Base-by-base conservation (phyloP, 805 yeast genomes). In the Metschnikowia colocasiae region DNA sequence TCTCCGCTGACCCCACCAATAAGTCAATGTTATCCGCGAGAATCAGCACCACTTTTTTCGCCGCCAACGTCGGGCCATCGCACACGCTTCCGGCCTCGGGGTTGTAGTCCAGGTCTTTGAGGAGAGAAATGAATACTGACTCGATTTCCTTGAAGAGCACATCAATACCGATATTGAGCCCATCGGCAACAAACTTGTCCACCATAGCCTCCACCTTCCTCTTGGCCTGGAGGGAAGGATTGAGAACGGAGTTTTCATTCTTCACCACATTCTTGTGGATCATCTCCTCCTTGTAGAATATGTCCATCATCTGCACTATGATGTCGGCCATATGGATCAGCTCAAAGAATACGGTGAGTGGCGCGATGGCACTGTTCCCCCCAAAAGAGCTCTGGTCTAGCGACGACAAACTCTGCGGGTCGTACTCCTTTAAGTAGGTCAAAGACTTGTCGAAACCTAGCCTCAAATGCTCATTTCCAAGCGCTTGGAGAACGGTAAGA, bases 291-390 rank as follows among this genome's bases (percentile, higher is more conserved):
- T 86, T 85, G 67, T 89, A 92, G 57, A 94, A 94, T 5, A 89
- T 87, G 44, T 87, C 90, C 37, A 91, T 69, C 95, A 92, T 88
- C 62, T 92, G 97, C 58, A 89, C 84, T 19, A 94, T 87, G 48
- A 92, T 71, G 63, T 92, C 99, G 4, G 97, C 97, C 50, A 88
- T 83, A 57, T 91, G 94, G 30, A 94, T 94, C 47, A 94, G 75
- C 61, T 92, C 97, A 15, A 95, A 85, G 57, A 94, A 92, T 38
- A 87, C 80, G 0, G 85, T 85, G 45, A 92, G 72, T 0, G 98
- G 98, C 52, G 86, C 95, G n/a, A 87, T 83, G 6, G 76, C 73
- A 20, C 68, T 59, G 20, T 60, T 65, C 1, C 36, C 36, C 19
- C 57, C 50, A 20, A 33, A 29, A 5, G 43, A 23, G 25, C 49